Base-by-base conservation (phyloP, 305 asterid species). In the Solanum hybrid region DNA sequence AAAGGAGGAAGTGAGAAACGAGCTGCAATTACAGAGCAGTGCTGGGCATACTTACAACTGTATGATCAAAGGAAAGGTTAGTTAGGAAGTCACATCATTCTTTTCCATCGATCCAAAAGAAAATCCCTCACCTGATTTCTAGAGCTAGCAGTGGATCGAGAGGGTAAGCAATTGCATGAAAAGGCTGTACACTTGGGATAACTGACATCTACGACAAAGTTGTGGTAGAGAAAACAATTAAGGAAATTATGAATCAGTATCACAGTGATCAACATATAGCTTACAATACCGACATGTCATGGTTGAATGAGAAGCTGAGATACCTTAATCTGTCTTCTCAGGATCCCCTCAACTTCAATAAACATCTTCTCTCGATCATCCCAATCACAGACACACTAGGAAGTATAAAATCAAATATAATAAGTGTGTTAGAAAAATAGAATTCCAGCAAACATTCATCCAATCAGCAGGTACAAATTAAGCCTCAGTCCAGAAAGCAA, bases 141-240 rank as follows among this genome's bases (percentile, higher is more conserved):
- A 96, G 94, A 88, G 99, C 98, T 8, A 97, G 99, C 90, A 95
- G 91, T 46, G 99, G 97, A 90, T 97, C 98, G 89, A 97, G 98
- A 71, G 99, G 99, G 93, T 97, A 97, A n/a, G 99, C 99, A 88
- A 97, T 96, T 42, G 99, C 99, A 95, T 97, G 99, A 93, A 97
- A 97, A 88, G 99, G 99, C 90, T 97, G 99, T 93, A 97, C 99
- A 87, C 99, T 97, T 26, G 99, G 99, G 90, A 97, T 94, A 90
- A 97, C 95, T 84, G 98, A 95, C 96, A 94, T 94, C 99, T 97
- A 89, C 85, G 26, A 29, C 34, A 36, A 13, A 34, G 87, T 81
- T 42, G 75, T 37, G 2, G n/a, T 29, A 56, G 42, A 84, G 75
- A 32, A 84, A 84, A 84, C 13, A 31, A 31, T 84, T 26, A 51